Base-by-base conservation (phyloP, 169 alveolate species). In the Plasmodium gonderi region DNA sequence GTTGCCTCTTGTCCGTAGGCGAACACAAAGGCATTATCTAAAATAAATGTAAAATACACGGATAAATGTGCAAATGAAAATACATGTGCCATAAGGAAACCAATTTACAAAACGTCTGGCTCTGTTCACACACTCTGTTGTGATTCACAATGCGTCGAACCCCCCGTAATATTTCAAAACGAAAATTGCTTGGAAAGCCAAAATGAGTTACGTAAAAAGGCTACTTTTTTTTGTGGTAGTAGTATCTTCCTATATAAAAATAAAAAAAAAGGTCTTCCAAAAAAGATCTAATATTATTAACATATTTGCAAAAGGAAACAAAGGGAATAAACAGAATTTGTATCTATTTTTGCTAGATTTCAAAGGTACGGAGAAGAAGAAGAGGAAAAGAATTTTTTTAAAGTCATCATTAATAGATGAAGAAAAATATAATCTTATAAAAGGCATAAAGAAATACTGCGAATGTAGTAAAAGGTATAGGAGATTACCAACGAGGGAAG, bases 401-500 rank as follows among this genome's bases (percentile, higher is more conserved):
- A 44, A 72, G 33, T 68, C 92, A 47, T 67, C 44, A 1, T 5
- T 42, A 72, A 31, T 20, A 3, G 83, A 72, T 83, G 92, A 83
- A 51, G 83, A 83, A 12, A 83, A 83, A 36, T 83, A 83, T 72
- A 72, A 83, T 60, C 33, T 83, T n/a, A 83, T 83, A 74, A 69
- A 45, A 72, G 67, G 64, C 65, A 31, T 83, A 83, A 83, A 83
- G 77, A 91, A 91, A 60, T 95, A 95, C 83, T 95, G 97, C 54
- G 97, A 95, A 65, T 91, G 95, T 9, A 92, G 93, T 47, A 85
- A 81, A 31, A 80, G 79, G 60, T 81, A 94, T 79, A 87, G 72
- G 68, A 90, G 97, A 47, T 76, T 91, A 20, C 97, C 97, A 40
- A 95, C 97, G 8, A 76, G 96, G 49, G 79, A 80, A 54, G 97